Evolutionary conservation across 306 rosid species (phyloP), one percentile per base, ranked within the genome.

Genomic region (Cucumis sativus): DNA sequence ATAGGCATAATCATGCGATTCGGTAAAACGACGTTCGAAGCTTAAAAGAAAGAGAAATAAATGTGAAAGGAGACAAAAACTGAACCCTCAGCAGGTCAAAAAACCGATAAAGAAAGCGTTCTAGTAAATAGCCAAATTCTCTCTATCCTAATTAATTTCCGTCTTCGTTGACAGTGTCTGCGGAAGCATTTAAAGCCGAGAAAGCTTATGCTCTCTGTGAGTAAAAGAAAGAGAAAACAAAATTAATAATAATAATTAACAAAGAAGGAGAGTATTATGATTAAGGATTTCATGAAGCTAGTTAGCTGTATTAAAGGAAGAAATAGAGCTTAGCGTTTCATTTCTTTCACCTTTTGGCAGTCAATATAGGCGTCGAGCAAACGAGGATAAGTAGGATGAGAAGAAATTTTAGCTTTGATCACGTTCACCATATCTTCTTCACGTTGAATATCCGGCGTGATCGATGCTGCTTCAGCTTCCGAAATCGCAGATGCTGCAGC

Each of bases 341-440:
- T 33, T 33, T 33, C 3, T 13, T 80, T 85, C 82, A 92, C 99
- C 96, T 96, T 92, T 84, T 92, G 96, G 81, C 98, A 96, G 47
- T 92, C 98, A 84, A 96, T 88, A 83, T 96, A 92, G 35, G 99
- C 96, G 76, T 91, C 87, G 58, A 96, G 89, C 76, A 96, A 90
- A 73, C 92, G 94, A 80, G 96, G 97, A 78, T 92, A 92, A 64
- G 79, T 76, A 75, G 98, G 99, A 61, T 96, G 99, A 23, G 96
- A 84, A 10, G 97, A 92, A 77, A 96, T 96, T 86, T 83, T 88
- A 17, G 98, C 89, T 77, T 96, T 96, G 91, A 92, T 87, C n/a
- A 86, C 37, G 51, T 81, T 80, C 17, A 91, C 78, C 35, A 84
- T 67, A 18, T 86, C 89, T n/a, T 90, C 79, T 72, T 84, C 85